A percentile compares a stretch with the other conserved stretches of the same genome.
Evolutionary conservation across 2,329 filamentous ascomycete species (phyloP).

Genomic region (Tricladium varicosporioides): DNA sequence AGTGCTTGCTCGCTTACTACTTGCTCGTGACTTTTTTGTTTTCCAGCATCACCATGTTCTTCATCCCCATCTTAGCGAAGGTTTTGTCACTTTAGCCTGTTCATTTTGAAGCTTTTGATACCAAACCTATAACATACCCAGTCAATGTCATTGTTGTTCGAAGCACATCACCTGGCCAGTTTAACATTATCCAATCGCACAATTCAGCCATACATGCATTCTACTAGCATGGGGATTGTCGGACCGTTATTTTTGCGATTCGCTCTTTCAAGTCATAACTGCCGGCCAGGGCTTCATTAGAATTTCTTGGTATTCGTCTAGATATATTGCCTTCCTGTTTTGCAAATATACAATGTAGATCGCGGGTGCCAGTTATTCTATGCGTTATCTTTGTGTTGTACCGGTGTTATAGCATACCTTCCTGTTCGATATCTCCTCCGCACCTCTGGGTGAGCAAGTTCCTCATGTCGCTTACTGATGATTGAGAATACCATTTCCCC

Average conservation of each 20-base stretch:
- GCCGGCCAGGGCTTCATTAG: neutral
- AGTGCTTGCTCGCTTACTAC: neutral
- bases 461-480: neutral
- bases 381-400: neutral
- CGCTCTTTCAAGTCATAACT: neutral
- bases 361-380: neutral
- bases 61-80: neutral
- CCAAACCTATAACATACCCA: neutral
- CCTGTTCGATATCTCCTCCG: neutral
- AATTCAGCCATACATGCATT: neutral
- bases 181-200: neutral
- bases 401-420: neutral
- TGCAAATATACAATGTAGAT: neutral
- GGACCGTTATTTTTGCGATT: neutral
- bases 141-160: neutral
- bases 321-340: conserved; percentile 3
- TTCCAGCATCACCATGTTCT: no score
- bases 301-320: neutral
- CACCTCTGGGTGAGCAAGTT: neutral
- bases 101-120: neutral
- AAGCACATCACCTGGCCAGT: neutral
- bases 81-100: neutral
- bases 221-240: neutral
- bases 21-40: neutral
- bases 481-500: neutral